These are phyloP conservation scores for Lepidium aucheri DNA, from an alignment of 345 rosid species.

Conservation along the genomic window DNA sequence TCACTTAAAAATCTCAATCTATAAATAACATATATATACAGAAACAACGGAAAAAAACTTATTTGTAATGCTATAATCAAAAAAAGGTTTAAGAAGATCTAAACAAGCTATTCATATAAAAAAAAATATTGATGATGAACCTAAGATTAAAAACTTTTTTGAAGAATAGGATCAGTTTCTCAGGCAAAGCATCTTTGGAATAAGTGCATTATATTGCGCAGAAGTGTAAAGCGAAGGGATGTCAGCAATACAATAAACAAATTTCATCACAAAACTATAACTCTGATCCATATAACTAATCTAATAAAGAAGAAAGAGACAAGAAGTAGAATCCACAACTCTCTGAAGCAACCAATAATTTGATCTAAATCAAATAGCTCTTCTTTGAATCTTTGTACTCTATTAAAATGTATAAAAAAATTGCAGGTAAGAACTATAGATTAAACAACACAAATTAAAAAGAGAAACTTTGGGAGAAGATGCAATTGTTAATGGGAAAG, in stretches of 20 bases:
- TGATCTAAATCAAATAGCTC: slow-evolving; percentile 10
- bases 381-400: slow-evolving; percentile 34
- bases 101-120: not conserved
- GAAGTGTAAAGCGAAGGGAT: not conserved
- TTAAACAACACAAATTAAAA: not conserved
- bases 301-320: not conserved
- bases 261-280: not conserved
- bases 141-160: not conserved
- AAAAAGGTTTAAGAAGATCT: not conserved
- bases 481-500: slow-evolving; percentile 4
- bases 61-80: not conserved
- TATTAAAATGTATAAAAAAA: not conserved
- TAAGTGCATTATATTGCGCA: not conserved
- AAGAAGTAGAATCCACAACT: slow-evolving; percentile 21
- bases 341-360: slow-evolving; percentile 5
- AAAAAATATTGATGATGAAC: not conserved
- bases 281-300: slow-evolving; percentile 4
- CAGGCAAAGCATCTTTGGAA: not conserved
- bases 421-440: not conserved
- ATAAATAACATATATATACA: not conserved
- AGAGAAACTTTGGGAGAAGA: not conserved
- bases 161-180: not conserved
- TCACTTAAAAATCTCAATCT: not conserved
- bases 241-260: not conserved
- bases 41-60: not conserved